A percentile compares a stretch with the other conserved stretches of the same genome.
These are phyloP conservation scores for Phaeotremella fagi DNA, from an alignment of 768 basidiomycete genomes.

Conservation along the genomic window DNA sequence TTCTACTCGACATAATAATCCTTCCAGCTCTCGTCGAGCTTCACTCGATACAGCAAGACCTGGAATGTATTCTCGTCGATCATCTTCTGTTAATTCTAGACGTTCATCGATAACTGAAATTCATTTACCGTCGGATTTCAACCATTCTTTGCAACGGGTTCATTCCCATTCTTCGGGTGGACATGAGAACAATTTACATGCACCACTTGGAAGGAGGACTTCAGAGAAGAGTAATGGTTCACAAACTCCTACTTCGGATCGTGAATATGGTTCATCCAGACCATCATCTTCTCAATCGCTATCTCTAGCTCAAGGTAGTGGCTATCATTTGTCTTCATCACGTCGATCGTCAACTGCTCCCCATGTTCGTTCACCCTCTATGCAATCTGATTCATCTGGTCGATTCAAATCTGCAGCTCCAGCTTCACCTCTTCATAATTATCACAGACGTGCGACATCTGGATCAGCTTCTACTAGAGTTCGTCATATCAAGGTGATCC, in stretches of 20 bases:
- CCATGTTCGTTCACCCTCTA: constrained; percentile 68
- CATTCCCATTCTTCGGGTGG: constrained; percentile 43
- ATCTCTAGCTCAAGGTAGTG: background rate
- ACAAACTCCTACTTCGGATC: constrained; percentile 83
- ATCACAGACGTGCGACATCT: constrained; percentile 73
- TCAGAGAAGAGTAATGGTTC: constrained; percentile 63
- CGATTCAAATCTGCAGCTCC: constrained; percentile 55
- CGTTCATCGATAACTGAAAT: constrained; percentile 60
- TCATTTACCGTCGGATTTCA: constrained; percentile 56
- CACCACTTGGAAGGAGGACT: constrained; percentile 50
- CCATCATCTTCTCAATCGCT: constrained; percentile 78
- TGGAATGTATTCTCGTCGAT: constrained; percentile 74
- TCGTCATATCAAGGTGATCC: constrained; percentile 53
- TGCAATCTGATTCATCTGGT: constrained; percentile 61
- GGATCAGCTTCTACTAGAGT: constrained; percentile 61
- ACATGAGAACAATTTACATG: constrained; percentile 34
- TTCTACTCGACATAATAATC: constrained; percentile 18
- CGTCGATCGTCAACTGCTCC: constrained; percentile 54
- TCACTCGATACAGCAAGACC: constrained; percentile 58
- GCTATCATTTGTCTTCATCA: background rate
- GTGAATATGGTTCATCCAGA: constrained; percentile 54
- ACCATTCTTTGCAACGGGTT: constrained; percentile 45
- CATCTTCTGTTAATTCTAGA: constrained; percentile 84
- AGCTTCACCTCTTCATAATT: constrained; percentile 69
- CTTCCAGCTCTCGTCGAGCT: constrained; percentile 21